These are phyloP conservation scores for Trichoderma simmonsii DNA, from an alignment of 2,329 filamentous ascomycete genomes.

Conservation along the genomic window DNA sequence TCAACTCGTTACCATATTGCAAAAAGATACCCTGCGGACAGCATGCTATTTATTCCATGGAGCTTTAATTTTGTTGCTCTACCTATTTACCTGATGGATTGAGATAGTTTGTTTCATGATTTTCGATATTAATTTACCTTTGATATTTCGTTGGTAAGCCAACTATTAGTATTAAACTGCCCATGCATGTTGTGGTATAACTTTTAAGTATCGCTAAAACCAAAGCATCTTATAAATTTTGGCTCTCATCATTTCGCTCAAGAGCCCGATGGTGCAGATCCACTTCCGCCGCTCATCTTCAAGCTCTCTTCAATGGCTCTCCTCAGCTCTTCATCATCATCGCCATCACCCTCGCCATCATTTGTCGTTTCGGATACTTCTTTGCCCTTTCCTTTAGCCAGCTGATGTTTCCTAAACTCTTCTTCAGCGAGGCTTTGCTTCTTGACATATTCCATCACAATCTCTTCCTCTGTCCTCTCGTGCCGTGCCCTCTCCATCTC, in stretches of 20 bases:
- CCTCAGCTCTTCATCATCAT: conserved; percentile 55
- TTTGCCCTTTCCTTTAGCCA: conserved; percentile 35
- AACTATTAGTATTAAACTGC: neutral
- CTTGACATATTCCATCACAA: conserved; percentile 73
- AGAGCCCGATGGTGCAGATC: conserved; percentile 26
- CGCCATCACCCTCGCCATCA: conserved; percentile 51
- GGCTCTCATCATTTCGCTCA: neutral
- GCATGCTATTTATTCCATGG: neutral
- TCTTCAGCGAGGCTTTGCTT: conserved; percentile 73
- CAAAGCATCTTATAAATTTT: neutral
- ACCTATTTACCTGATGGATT: neutral
- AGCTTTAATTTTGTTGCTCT: neutral
- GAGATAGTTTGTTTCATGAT: neutral
- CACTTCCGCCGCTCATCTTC: conserved; percentile 35
- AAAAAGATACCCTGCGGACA: neutral
- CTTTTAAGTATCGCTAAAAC: neutral
- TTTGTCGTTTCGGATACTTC: conserved; percentile 27
- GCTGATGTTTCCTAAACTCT: conserved; percentile 38
- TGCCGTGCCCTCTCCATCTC: conserved; percentile 41
- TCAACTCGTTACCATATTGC: neutral
- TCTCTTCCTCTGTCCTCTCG: conserved; percentile 63
- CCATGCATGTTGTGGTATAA: neutral
- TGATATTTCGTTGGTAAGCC: neutral
- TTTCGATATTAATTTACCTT: neutral
- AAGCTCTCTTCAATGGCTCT: conserved; percentile 55